These are phyloP conservation scores for Entophlyctis luteolus DNA, from an alignment of 192 early-diverging fungal species.

Conservation along the genomic window DNA sequence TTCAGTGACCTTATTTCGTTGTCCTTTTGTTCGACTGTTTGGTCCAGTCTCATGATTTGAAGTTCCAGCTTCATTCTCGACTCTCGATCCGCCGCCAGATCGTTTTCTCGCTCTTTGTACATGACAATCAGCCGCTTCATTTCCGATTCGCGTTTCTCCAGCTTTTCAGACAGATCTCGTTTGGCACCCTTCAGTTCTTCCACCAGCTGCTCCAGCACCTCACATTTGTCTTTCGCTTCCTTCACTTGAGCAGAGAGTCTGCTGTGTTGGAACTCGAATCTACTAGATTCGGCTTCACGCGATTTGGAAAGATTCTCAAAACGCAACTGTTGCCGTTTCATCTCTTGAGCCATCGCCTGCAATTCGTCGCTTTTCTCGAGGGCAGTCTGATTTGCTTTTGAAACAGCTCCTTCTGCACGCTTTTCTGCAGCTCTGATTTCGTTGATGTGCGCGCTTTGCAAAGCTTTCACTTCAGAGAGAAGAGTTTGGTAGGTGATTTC, in stretches of 20 bases:
- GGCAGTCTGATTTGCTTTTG: conserved; percentile 35
- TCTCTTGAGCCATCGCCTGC: conserved; percentile 19
- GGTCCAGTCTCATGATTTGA: conserved; percentile 33
- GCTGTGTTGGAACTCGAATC: conserved; percentile 30
- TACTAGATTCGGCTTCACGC: conserved; percentile 26
- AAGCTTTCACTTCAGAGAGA: conserved; percentile 44
- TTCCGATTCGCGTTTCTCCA: conserved; percentile 35
- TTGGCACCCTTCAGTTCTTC: conserved; percentile 29
- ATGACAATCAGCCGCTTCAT: conserved; percentile 31
- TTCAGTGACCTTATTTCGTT: conserved; percentile 33
- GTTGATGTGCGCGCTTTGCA: conserved; percentile 45
- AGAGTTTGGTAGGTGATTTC: conserved; percentile 51
- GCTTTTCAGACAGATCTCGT: conserved; percentile 34
- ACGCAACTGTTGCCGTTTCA: conserved; percentile 29
- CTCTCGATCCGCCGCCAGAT: conserved; percentile 35
- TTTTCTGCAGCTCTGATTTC: conserved; percentile 43
- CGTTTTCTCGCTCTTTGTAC: conserved; percentile 37
- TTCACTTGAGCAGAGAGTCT: conserved; percentile 7
- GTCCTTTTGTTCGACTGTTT: conserved; percentile 31
- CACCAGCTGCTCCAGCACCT: conserved; percentile 26
- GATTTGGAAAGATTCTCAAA: conserved; percentile 23
- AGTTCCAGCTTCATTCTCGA: conserved; percentile 35
- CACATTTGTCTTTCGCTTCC: conserved; percentile 19
- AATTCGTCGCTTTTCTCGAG: conserved; percentile 40
- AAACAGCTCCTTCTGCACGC: conserved; percentile 21